A percentile compares a stretch with the other conserved stretches of the same genome.
phyloP scores from a whole-genome alignment of 805 yeast species.

The Pichia sporocuriosa region DNA sequence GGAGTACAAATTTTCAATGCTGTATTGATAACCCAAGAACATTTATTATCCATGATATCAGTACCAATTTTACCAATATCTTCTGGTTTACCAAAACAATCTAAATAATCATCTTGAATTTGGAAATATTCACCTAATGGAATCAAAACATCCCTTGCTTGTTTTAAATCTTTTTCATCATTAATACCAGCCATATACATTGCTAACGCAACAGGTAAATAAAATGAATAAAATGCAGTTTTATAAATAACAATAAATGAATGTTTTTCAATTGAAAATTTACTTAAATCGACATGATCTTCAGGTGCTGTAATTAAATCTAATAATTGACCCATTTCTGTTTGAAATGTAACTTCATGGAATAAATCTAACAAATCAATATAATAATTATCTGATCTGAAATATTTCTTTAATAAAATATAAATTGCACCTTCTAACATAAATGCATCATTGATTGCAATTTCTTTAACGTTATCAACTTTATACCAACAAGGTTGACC shows the following conservation, averaged over 20 bases:
- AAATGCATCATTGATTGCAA: conserved; percentile 96
- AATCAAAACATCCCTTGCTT: conserved; percentile 78
- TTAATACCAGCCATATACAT: conserved; percentile 85
- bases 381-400: conserved; percentile 74
- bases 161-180: conserved; percentile 69
- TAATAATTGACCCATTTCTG: conserved; percentile 93
- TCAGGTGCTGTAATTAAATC: conserved; percentile 98
- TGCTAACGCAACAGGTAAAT: conserved; percentile 94
- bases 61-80: conserved; percentile 98
- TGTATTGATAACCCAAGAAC: conserved; percentile 95
- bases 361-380: conserved; percentile 86
- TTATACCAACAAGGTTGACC: conserved; percentile 99
- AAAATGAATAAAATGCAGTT: conserved; percentile 96
- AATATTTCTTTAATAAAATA: conserved; percentile 79
- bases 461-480: conserved; percentile 70
- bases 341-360: conserved; percentile 96
- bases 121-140: conserved; percentile 98
- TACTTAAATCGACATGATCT: conserved; percentile 80
- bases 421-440: conserved; percentile 95
- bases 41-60: conserved; percentile 95
- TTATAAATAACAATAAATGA: conserved; percentile 93
- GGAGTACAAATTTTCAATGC: conserved; percentile 74
- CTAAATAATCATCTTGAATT: conserved; percentile 95
- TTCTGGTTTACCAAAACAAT: conserved; percentile 95
- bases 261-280: conserved; percentile 83